Percentiles rank a stretch among this genome's conserved stretches.
Evolutionary conservation across 768 basidiomycete genomes (phyloP).

Genomic region (Sistotremastrum niveocremeum): DNA sequence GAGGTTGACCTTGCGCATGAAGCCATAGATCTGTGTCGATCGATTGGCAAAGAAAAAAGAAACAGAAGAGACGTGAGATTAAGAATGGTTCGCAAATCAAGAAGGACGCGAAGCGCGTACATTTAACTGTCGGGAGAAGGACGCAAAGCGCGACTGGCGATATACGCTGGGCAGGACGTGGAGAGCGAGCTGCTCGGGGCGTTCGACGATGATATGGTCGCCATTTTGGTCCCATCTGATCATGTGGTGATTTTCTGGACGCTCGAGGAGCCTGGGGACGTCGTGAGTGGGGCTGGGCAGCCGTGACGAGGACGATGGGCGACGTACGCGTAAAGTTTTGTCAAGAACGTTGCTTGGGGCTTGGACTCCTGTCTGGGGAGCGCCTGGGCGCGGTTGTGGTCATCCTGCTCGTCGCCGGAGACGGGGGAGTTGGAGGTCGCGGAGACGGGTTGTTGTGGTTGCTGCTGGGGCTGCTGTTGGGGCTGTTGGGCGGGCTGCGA

Average conservation of each 20-base stretch:
- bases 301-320: neutral
- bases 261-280: conserved; percentile 60
- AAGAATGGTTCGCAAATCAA: conserved; percentile 11
- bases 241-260: conserved; percentile 90
- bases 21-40: conserved; percentile 76
- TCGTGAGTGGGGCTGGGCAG: neutral
- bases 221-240: conserved; percentile 92
- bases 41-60: conserved; percentile 4
- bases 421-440: conserved; percentile 14
- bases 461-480: conserved; percentile 30
- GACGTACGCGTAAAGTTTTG: conserved; percentile 88
- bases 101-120: conserved; percentile 34
- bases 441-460: conserved; percentile 9
- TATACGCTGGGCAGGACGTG: conserved; percentile 91
- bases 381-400: conserved; percentile 5
- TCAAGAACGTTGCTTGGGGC: conserved; percentile 90
- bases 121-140: conserved; percentile 95
- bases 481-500: conserved; percentile 18
- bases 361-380: conserved; percentile 61
- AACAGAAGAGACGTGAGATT: conserved; percentile 1
- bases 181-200: conserved; percentile 84
- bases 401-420: conserved; percentile 34
- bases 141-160: conserved; percentile 92
- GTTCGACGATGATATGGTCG: conserved; percentile 90
- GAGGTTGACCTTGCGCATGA: conserved; percentile 95